These are phyloP conservation scores for Yarrowia osloensis DNA, from an alignment of 805 yeast species.

Conservation along the genomic window DNA sequence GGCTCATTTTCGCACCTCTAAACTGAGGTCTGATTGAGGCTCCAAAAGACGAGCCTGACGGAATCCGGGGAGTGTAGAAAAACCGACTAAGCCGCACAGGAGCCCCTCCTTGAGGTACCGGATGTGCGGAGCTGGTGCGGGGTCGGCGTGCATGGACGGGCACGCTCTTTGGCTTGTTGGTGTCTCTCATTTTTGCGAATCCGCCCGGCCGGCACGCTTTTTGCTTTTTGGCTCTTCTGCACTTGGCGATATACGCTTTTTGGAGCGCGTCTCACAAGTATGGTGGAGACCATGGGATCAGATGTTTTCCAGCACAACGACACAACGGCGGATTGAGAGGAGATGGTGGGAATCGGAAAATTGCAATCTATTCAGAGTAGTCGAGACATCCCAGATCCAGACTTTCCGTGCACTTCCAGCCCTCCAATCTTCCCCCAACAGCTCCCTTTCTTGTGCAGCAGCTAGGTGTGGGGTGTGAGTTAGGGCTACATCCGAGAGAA, in stretches of 20 bases:
- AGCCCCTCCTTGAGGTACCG: not conserved
- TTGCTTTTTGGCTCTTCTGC: not conserved
- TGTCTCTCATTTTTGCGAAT: not conserved
- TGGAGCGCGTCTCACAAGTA: not conserved
- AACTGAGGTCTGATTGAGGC: too few species aligned
- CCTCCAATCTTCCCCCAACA: not conserved
- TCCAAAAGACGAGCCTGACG: not conserved
- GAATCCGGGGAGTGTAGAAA: not conserved
- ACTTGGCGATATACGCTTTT: conserved; percentile 14
- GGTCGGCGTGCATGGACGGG: not conserved
- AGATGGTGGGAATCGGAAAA: not conserved
- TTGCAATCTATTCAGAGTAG: not conserved
- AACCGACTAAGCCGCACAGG: not conserved
- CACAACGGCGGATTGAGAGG: not conserved
- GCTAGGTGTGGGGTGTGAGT: conserved; percentile 6
- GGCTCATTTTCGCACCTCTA: not conserved
- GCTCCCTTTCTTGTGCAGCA: not conserved
- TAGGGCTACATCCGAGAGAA: conserved; percentile 5
- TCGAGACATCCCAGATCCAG: not conserved
- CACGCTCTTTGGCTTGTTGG: too few species aligned
- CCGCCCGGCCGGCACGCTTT: conserved; percentile 20
- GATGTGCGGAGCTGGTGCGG: conserved; percentile 20
- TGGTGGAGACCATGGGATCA: not conserved
- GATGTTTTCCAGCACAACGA: not conserved
- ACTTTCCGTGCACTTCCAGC: not conserved